Evolutionary conservation across 352 stramenopile genomes (phyloP), one percentile per base, ranked within the genome.

Genomic region (Aphanomyces invadans): DNA sequence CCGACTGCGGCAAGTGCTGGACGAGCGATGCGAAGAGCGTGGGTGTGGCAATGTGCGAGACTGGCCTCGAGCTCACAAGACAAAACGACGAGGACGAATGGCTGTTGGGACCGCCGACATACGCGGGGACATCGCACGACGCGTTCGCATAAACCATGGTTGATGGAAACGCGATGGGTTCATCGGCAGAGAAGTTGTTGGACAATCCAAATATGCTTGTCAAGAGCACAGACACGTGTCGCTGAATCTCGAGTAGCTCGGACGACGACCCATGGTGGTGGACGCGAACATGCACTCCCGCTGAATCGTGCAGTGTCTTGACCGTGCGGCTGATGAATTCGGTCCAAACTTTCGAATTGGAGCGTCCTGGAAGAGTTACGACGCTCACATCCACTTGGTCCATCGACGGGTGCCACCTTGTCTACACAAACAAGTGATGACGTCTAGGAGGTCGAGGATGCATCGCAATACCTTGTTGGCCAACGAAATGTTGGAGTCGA

Each of bases 201-300:
- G 29, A 56, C 15, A 21, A 11, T 7, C 60, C 60, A 9, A 67
- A 57, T 4, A 67, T 1, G 11, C 36, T 23, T 11, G 10, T 33
- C 7, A 67, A 57, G n/a, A 67, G 9, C 19, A 4, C 23, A 4
- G 60, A 45, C 15, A 28, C 49, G 33, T 57, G 55, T 9, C 26
- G n/a, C 45, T 67, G 60, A 39, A 67, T 15, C 11, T 57, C 60
- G 15, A 45, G n/a, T 19, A 29, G 19, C 9, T 33, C 36, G 5
- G 39, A 3, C 12, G 55, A 26, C 32, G 33, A 11, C 15, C 17
- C 38, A 26, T 7, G 17, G 17, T 21, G 28, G 53, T 65, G 31
- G 23, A 67, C 46, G 19, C 60, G 60, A 19, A 67, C 42, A n/a
- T 67, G 60, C 10, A 67, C 33, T 11, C 60, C 60, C 26, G 48